A percentile compares a stretch with the other conserved stretches of the same genome.
These are phyloP conservation scores for Corymbia maculata DNA, from an alignment of 345 rosid species.

Conservation along the genomic window DNA sequence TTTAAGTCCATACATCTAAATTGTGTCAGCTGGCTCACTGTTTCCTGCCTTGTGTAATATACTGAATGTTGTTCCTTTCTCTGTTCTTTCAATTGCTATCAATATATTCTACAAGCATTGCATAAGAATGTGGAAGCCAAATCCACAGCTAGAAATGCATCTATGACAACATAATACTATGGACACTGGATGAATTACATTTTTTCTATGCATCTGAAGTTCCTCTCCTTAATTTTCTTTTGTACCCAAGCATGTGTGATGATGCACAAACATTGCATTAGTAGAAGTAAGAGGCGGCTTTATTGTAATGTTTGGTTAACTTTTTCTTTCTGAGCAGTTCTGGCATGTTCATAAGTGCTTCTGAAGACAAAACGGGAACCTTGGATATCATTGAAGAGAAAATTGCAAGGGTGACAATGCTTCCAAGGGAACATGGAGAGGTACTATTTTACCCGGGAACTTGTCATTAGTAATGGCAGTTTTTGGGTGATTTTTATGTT, in stretches of 20 bases:
- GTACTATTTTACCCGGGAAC: slow-evolving; percentile 1
- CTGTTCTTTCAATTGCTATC: neutral
- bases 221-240: neutral
- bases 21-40: neutral
- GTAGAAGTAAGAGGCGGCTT: neutral
- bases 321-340: slow-evolving; percentile 23
- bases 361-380: slow-evolving; percentile 39
- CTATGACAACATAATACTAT: neutral
- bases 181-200: neutral
- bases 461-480: neutral
- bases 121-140: neutral
- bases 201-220: neutral
- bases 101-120: neutral
- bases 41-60: neutral
- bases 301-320: neutral
- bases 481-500: neutral
- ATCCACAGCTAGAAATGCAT: neutral
- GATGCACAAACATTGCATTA: neutral
- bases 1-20: neutral
- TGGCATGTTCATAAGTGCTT: slow-evolving; percentile 43
- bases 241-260: neutral
- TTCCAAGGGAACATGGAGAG: slow-evolving; percentile 50
- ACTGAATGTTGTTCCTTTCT: neutral
- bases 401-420: slow-evolving; percentile 50
- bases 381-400: slow-evolving; percentile 51